Evolutionary conservation across 257 asterid species (phyloP), one percentile per base, ranked within the genome.

Genomic region (Leptodermis oblonga): DNA sequence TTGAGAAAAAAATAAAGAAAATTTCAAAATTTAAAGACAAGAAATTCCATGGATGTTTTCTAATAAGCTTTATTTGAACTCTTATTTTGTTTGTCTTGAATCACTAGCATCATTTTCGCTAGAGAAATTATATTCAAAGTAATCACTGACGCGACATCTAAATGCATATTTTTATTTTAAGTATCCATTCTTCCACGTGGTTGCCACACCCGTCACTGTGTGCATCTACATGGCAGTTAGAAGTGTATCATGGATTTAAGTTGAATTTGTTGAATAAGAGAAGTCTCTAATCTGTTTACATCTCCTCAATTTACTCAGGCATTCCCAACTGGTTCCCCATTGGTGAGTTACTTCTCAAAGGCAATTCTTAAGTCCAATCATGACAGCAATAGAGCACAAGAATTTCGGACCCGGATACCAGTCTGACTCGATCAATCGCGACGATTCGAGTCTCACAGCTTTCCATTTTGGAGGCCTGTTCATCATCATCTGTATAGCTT

Each of bases 401-500:
- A 78, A 76, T 33, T 83, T 85, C 15, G 90, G 90, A 34, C 81
- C 80, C 0, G 83, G 81, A 30, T 82, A 81, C 63, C 78, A 85
- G 28, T 68, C 86, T 0, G 79, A 72, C 60, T 71, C 87, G 1
- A 79, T 88, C 56, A 77, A 85, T 41, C 82, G 80, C 26, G 76
- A 74, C 60, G 77, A 83, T 1, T 71, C 88, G 1, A 72, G 87
- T 53, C 83, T 84, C 22, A 77, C 84, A 2, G 45, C 82, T 20
- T 54, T 31, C 37, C 78, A 88, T 20, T 88, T 86, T 53, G 82
- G 77, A 52, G 89, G 87, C 34, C 86, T 86, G 25, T 84, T 88
- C 69, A 66, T 86, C 26, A 67, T 86, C 23, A 64, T 88, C 52
- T 86, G 82, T 62, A 82, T 80, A 26, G 73, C 82, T 8, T 76